Percentiles rank a stretch among this genome's conserved stretches.
phyloP scores from a whole-genome alignment of 2,329 filamentous ascomycete genomes.

The Pestalotiopsis sp. region DNA sequence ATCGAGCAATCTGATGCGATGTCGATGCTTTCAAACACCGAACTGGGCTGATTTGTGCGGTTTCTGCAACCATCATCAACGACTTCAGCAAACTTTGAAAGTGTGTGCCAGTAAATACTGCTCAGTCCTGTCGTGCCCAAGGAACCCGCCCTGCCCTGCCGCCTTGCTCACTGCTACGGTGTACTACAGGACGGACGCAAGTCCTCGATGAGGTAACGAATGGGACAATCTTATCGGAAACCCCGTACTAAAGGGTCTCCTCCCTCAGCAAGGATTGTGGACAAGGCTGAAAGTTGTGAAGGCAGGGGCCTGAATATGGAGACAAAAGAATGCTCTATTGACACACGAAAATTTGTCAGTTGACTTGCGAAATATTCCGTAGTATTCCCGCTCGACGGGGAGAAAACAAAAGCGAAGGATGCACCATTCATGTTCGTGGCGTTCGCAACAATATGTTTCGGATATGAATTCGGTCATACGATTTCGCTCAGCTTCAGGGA shows the following conservation, averaged over 20 bases:
- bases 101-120: background rate
- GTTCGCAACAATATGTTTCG: background rate
- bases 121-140: background rate
- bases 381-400: background rate
- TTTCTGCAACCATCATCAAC: background rate
- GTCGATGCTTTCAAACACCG: background rate
- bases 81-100: background rate
- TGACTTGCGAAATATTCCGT: background rate
- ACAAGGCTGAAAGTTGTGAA: background rate
- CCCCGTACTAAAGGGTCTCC: background rate
- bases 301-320: background rate
- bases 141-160: background rate
- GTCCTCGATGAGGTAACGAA: background rate
- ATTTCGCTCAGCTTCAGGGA: background rate
- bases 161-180: background rate
- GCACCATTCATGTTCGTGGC: background rate
- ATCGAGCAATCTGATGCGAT: slow-evolving; percentile 9
- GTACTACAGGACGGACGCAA: background rate
- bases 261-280: background rate
- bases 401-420: background rate
- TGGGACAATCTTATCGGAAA: background rate
- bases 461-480: background rate
- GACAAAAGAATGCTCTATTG: background rate
- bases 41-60: background rate
- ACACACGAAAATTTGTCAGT: background rate